Base-by-base conservation (phyloP, 2,329 filamentous ascomycete genomes). In the Diatrype stigma region DNA sequence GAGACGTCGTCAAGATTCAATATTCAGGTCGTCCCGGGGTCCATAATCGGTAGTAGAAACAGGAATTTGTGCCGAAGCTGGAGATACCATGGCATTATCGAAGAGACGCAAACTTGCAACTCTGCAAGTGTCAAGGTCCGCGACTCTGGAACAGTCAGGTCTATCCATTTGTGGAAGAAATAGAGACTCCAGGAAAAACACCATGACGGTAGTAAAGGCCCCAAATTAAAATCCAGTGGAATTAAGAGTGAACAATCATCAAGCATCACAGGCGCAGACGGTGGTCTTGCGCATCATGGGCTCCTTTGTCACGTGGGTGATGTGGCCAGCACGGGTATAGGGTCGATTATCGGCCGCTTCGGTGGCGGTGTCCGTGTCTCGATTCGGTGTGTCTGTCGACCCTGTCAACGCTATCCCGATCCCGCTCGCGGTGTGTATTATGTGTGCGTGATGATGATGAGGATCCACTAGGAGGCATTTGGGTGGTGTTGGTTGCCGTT, bases 101-200 rank as follows among this genome's bases (percentile, higher is more conserved):
- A 62, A 56, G 61, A 63, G 58, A 58, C 60, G 62, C 60, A 63
- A 65, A 65, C 64, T 67, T 65, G 65, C 65, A 66, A 64, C 65
- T 66, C 55, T 60, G 60, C 59, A 60, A 58, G 56, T 59, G 52
- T 57, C 53, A 55, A 40, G 51, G 56, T 60, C 59, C 59, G 61
- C 54, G 58, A 58, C 58, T 59, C 56, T 62, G 21, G 40, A 56
- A 62, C 58, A 62, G 59, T 57, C 63, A 57, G 61, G 58, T 65
- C 58, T 66, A 63, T 65, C 60, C 60, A 60, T 59, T 16, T 17
- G 34, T 53, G 60, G 60, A 60, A 56, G 59, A 62, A 58, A 57
- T 60, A 59, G 55, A 59, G 37, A 50, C 56, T 57, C 61, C 58
- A 56, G 56, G 42, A 56, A 52, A 54, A 56, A 58, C 51, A 55